phyloP scores from a whole-genome alignment of 1,284 basidiomycete species.

The Leccinum subspadiceum region DNA sequence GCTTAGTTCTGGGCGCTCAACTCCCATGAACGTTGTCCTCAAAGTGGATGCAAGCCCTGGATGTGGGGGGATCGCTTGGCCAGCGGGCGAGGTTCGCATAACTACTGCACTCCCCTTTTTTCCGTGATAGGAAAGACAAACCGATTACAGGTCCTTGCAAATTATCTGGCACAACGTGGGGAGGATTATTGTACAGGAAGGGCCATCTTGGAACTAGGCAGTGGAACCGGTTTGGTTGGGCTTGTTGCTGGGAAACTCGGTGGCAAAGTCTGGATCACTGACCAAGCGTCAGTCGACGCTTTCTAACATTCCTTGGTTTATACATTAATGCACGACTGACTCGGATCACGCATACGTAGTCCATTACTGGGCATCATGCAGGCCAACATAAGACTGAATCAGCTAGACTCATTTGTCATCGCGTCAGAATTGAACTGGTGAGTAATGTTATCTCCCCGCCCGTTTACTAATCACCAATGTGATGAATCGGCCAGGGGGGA shows the following conservation, averaged over 20 bases:
- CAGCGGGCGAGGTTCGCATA: conserved; percentile 75
- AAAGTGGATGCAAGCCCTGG: conserved; percentile 78
- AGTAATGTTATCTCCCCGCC: conserved; percentile 21
- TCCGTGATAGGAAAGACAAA: neutral
- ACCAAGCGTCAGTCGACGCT: conserved; percentile 72
- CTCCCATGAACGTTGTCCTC: conserved; percentile 46
- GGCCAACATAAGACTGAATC: conserved; percentile 66
- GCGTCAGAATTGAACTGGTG: conserved; percentile 81
- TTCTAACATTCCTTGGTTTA: conserved; percentile 6
- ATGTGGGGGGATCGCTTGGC: conserved; percentile 92
- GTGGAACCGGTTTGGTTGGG: conserved; percentile 89
- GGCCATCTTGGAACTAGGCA: conserved; percentile 79
- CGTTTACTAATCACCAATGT: neutral
- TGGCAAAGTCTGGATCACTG: conserved; percentile 74
- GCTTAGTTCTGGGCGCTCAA: conserved; percentile 16
- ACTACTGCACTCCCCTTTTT: conserved; percentile 4
- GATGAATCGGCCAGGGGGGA: conserved; percentile 48
- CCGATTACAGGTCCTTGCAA: conserved; percentile 63
- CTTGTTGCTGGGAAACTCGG: conserved; percentile 75
- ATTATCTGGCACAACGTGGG: conserved; percentile 65
- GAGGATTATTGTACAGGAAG: conserved; percentile 48
- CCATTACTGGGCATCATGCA: conserved; percentile 75
- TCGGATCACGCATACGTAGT: conserved; percentile 38
- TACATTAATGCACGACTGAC: conserved; percentile 18
- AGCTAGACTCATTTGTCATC: conserved; percentile 47